Base-by-base conservation (phyloP, 768 basidiomycete genomes). In the Rhizopogon roseolus region DNA sequence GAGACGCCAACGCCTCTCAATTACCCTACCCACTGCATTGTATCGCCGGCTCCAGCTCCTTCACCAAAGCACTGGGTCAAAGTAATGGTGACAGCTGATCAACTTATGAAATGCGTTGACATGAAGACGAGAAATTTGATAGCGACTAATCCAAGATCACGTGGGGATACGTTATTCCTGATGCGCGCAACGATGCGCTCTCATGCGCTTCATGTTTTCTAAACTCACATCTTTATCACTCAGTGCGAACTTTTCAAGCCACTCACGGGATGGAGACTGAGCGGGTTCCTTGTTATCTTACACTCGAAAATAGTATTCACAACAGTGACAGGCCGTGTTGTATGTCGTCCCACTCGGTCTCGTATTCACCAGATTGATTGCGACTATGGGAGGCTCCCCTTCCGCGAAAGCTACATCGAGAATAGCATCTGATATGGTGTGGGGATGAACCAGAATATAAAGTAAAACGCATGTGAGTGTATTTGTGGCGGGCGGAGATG, bases 321-420 rank as follows among this genome's bases (percentile, higher is more conserved):
- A 16, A 76, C 57, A 29, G 28, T 29, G 28, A 8, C 7, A 22
- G 22, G 28, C 28, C 28, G 28, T 6, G 8, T 29, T 29, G 22
- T 22, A 22, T 22, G 8, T 29, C 28, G 28, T 29, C 28, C 28
- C 17, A 6, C 69, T 54, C 1, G 67, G 68, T n/a, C 62, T 62
- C 1, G 75, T 74, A 60, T 76, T 73, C 2, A 72, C 71, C 11
- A 76, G 48, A 57, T 77, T 74, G 28, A 75, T 54, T 4, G 64
- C 64, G 22, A n/a, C n/a, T n/a, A 55, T 51, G 2, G 70, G 67
- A 0, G 53, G 54, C 9, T 49, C 42, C 6, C 60, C 50, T 34
- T 43, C 29, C 6, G 59, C 40, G 42, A 72, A 63, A 1, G 67
- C 68, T 7, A 72, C 57, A 52, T 76, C 73, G 7, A 71, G 37